Base-by-base conservation (phyloP, 1,139 yeast genomes). In the Blastobotrys illinoisensis region DNA sequence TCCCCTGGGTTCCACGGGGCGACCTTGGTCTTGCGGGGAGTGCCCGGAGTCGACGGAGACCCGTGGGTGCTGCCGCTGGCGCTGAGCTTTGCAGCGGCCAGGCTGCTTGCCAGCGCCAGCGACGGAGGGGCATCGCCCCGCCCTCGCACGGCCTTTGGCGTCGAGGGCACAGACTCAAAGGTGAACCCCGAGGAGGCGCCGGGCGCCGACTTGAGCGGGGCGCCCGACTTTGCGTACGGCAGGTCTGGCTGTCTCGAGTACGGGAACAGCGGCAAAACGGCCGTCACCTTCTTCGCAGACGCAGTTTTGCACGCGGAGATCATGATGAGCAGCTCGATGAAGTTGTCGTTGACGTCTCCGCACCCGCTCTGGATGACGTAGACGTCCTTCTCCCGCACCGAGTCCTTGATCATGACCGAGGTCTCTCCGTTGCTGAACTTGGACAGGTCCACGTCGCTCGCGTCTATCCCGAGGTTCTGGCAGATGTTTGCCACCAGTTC, bases 231-330 rank as follows among this genome's bases (percentile, higher is more conserved):
- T 47, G 88, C 82, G 66, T 86, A 88, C n/a, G 97, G 97, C 46
- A 88, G 84, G 71, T 91, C 98, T 1, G 97, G 96, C 72, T 95
- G 99, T 67, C 99, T 79, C 1, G 97, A 88, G 70, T 95, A 95
- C 20, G 98, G 97, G 70, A 95, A 93, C 59, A 89, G 77, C 5
- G 99, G 99, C 71, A 93, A 76, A 43, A 95, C 97, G 0, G 96
- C 98, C 1, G 97, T 91, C 46, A 91, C 96, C 61, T 95, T 79
- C 58, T 82, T 85, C 13, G 99, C 98, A 62, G 96, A 86, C 2
- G 99, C 97, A 28, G 95, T 87, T 68, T 93, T 93, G 71, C 98
- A 91, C 5, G 99, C 99, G 16, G 95, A 86, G 50, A 95, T 82
- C 78, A 89, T 83, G 62, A 95, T 87, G 62, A 93, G 74, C 52